Evolutionary conservation across 1,139 yeast species (phyloP).

Genomic region (Sugiyamaella neomexicana): DNA sequence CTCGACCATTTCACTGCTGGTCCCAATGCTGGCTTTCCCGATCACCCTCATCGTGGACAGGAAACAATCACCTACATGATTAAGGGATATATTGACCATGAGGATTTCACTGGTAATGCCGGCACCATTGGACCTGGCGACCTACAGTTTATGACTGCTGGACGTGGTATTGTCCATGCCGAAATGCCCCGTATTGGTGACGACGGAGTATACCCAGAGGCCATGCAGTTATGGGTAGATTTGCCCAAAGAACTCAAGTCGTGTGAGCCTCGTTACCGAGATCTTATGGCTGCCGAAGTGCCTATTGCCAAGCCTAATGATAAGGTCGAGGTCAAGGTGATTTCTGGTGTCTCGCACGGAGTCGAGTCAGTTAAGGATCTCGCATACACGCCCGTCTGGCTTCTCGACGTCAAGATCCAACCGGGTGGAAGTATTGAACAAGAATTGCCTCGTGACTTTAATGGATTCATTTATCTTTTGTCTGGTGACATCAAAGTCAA

Average conservation of each 20-base stretch:
- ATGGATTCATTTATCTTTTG: slow-evolving; percentile 69
- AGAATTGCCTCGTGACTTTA: slow-evolving; percentile 60
- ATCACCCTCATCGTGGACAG: slow-evolving; percentile 91
- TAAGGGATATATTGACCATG: slow-evolving; percentile 82
- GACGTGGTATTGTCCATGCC: slow-evolving; percentile 81
- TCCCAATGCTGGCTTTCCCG: slow-evolving; percentile 79
- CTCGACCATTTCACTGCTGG: slow-evolving; percentile 71
- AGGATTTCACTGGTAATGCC: slow-evolving; percentile 82
- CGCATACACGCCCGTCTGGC: slow-evolving; percentile 83
- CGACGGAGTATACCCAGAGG: slow-evolving; percentile 51
- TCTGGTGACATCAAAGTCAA: slow-evolving; percentile 60
- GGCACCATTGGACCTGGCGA: slow-evolving; percentile 85
- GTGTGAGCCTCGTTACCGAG: slow-evolving; percentile 77
- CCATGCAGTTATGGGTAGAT: slow-evolving; percentile 92
- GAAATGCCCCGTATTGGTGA: slow-evolving; percentile 75
- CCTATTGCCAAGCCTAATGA: slow-evolving; percentile 70
- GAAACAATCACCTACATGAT: slow-evolving; percentile 79
- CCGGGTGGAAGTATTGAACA: slow-evolving; percentile 72
- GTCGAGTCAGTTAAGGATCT: slow-evolving; percentile 70
- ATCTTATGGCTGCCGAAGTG: slow-evolving; percentile 67
- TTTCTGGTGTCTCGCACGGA: slow-evolving; percentile 77
- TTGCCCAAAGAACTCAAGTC: slow-evolving; percentile 70
- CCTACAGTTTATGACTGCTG: slow-evolving; percentile 94
- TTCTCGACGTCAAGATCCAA: slow-evolving; percentile 63
- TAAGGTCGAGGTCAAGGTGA: slow-evolving; percentile 66